phyloP scores from a whole-genome alignment of 805 yeast species.

The Candida pseudofarinosa region DNA sequence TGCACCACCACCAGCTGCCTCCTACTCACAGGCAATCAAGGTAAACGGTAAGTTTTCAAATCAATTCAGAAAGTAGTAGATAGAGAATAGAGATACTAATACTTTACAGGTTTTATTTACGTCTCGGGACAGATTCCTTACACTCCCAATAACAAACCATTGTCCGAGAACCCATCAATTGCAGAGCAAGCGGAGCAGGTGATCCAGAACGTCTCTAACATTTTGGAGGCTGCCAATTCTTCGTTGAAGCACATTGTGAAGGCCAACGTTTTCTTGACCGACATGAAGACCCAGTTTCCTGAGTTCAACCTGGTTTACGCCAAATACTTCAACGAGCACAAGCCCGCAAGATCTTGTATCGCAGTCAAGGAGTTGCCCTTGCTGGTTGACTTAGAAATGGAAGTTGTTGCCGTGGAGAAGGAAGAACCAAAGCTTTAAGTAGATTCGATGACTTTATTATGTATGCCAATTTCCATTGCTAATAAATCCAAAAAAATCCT shows the following conservation, averaged over 20 bases:
- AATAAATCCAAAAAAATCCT: no score
- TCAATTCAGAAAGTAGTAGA: background rate
- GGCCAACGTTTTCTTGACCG: slow-evolving; percentile 85
- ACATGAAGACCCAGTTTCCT: slow-evolving; percentile 74
- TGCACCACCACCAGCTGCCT: slow-evolving; percentile 97
- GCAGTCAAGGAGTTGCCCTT: slow-evolving; percentile 91
- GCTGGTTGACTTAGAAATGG: slow-evolving; percentile 84
- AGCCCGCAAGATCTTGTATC: slow-evolving; percentile 97
- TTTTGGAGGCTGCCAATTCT: slow-evolving; percentile 83
- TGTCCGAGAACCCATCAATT: slow-evolving; percentile 62
- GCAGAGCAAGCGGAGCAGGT: slow-evolving; percentile 76
- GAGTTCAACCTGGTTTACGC: slow-evolving; percentile 84
- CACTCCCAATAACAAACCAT: slow-evolving; percentile 75
- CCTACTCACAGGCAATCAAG: slow-evolving; percentile 93
- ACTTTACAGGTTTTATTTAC: slow-evolving; percentile 61
- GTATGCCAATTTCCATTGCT: no score
- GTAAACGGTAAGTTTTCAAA: slow-evolving; percentile 51
- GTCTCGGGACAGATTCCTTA: slow-evolving; percentile 95
- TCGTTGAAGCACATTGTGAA: slow-evolving; percentile 80
- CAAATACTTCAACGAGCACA: slow-evolving; percentile 68
- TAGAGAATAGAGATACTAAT: background rate
- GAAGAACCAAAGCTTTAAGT: slow-evolving; percentile 31
- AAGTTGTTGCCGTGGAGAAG: slow-evolving; percentile 80
- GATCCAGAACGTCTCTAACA: slow-evolving; percentile 61
- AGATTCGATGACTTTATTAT: no score